These are phyloP conservation scores for Venturia pyrina DNA, from an alignment of 2,329 filamentous ascomycete genomes.

Conservation along the genomic window DNA sequence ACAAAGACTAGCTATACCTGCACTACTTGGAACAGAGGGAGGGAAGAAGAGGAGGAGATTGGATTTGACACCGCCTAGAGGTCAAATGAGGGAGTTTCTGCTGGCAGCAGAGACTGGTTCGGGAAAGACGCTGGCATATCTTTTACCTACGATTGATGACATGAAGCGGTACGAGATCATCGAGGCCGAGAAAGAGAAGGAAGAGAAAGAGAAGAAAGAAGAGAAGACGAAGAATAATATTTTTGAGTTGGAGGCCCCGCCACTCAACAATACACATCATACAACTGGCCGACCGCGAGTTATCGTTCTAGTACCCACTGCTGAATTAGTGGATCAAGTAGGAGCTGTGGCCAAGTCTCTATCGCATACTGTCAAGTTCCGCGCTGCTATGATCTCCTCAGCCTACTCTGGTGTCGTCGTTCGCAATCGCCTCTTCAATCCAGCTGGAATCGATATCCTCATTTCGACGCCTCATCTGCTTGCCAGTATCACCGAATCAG, in stretches of 20 bases:
- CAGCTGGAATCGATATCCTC: conserved; percentile 72
- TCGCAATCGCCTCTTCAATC: conserved; percentile 71
- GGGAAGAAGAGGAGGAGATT: conserved; percentile 24
- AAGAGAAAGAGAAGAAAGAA: conserved; percentile 20
- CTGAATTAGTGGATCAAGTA: conserved; percentile 85
- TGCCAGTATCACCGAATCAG: conserved; percentile 74
- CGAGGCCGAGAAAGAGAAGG: conserved; percentile 43
- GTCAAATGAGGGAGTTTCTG: conserved; percentile 55
- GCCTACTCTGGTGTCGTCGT: conserved; percentile 69
- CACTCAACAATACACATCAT: conserved; percentile 54
- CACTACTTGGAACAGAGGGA: conserved; percentile 52
- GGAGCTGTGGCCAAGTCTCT: conserved; percentile 70
- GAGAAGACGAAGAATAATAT: conserved; percentile 32
- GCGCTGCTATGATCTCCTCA: conserved; percentile 71
- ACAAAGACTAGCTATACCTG: conserved; percentile 80
- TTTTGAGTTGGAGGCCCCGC: conserved; percentile 49
- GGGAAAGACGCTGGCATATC: conserved; percentile 89
- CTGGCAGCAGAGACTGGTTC: conserved; percentile 94
- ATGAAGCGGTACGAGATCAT: conserved; percentile 63
- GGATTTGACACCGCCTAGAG: conserved; percentile 21
- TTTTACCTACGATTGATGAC: conserved; percentile 74
- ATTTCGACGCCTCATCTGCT: conserved; percentile 85
- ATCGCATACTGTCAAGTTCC: conserved; percentile 79
- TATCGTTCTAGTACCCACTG: conserved; percentile 81
- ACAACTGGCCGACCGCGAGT: conserved; percentile 71